These are phyloP conservation scores for Hysterangium stoloniferum DNA, from an alignment of 768 basidiomycete species.

Conservation along the genomic window DNA sequence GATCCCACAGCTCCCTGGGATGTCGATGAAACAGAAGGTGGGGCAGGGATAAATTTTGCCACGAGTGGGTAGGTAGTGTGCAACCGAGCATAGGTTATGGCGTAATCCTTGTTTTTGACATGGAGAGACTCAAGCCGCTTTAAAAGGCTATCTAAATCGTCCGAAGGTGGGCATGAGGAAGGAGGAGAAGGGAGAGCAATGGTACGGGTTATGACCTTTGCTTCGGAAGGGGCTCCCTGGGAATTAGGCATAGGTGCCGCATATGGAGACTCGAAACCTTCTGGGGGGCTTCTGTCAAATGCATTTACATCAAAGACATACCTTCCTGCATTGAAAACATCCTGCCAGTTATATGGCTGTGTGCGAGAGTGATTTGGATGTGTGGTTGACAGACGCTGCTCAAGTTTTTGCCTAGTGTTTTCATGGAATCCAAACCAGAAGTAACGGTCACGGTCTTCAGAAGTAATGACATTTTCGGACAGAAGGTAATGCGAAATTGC, in stretches of 20 bases:
- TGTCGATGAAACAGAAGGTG: neutral
- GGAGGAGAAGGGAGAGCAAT: neutral
- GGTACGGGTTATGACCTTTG: neutral
- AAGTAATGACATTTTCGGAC: neutral
- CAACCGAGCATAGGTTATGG: neutral
- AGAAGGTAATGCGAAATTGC: neutral
- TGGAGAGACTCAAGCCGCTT: neutral
- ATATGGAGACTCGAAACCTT: no score
- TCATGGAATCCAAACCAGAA: constrained; percentile 10
- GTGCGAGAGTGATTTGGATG: neutral
- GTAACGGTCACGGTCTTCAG: neutral
- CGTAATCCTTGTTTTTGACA: neutral
- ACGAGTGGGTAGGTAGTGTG: neutral
- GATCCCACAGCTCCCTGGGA: neutral
- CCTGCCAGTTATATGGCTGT: neutral
- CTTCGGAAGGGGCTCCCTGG: neutral
- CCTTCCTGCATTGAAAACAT: neutral
- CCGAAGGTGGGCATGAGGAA: neutral
- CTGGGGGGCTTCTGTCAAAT: neutral
- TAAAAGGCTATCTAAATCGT: neutral
- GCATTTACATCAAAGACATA: neutral
- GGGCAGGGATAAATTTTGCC: neutral
- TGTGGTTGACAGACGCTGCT: neutral
- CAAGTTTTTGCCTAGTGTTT: neutral
- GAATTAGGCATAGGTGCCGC: no score